Base-by-base conservation (phyloP, 192 early-diverging fungal genomes). In the Coemansia sp. region DNA sequence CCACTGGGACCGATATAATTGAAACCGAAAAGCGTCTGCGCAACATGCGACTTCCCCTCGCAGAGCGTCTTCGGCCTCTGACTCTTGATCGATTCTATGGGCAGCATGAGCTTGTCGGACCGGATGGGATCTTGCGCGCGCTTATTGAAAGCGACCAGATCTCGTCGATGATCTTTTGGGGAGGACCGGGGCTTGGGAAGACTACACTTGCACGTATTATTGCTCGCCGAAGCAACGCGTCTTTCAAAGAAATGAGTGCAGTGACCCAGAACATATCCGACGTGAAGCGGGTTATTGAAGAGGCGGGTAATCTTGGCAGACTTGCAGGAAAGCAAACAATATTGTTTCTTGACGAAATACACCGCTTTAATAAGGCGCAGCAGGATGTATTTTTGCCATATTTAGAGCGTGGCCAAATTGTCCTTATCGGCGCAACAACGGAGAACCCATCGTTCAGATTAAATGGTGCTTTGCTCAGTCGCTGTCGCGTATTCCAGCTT, bases 281-380 rank as follows among this genome's bases (percentile, higher is more conserved):
- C 64, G 86, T 89, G 3, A 87, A 87, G 60, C 88, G 89, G 63
- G 88, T 80, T 19, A 85, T 90, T 29, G 89, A 92, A 2, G 89
- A 90, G 20, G 91, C 91, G 4, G 84, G 83, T 29, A 86, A 85
- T 30, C 71, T 85, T 14, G 64, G 71, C 30, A 67, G 71, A 17
- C 75, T 91, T 24, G 83, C 85, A 0, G 84, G 85, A 4, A 85
- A 79, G 61, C 80, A 85, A 22, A 88, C 90, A 0, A 88, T 95
- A 53, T 64, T 95, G 14, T 94, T 95, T 75, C 57, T 95, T 24
- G 94, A 95, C 73, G 94, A 93, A 59, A 92, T 95, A 23, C 94
- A 95, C 77, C 85, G 94, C 21, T 95, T 95, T 71, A 94, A 87
- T 22, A 94, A 93, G 72, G 84, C 87, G 10, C 94, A 95, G 68